A percentile compares a stretch with the other conserved stretches of the same genome.
Evolutionary conservation across 164 flowering plant genomes (phyloP).

Genomic region (Vitis riparia): DNA sequence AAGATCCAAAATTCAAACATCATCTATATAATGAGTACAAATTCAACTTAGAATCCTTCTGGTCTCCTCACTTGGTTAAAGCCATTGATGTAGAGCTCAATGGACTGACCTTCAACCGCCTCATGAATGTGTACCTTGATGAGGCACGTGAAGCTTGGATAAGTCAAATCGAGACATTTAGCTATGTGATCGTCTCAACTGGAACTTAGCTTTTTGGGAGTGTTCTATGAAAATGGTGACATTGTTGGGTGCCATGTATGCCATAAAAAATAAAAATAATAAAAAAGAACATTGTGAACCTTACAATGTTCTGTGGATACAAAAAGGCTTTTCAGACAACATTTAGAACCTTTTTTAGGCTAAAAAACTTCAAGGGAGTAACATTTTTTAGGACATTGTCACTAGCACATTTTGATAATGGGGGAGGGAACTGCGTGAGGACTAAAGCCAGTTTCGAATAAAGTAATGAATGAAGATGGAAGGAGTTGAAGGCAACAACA

Average conservation of each 20-base stretch:
- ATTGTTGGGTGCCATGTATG: conserved; percentile 40
- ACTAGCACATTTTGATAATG: too few relatives aligned
- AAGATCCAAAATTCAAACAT: conserved; percentile 13
- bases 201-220: conserved; percentile 33
- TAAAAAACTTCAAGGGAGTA: too few relatives aligned
- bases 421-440: too few relatives aligned
- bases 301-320: conserved; percentile 22
- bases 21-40: conserved; percentile 16
- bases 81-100: background rate
- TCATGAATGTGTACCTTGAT: conserved; percentile 23
- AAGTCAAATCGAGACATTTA: conserved; percentile 17
- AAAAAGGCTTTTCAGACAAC: background rate
- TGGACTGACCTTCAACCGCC: background rate
- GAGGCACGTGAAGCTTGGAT: conserved; percentile 28
- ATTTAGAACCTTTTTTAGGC: too few relatives aligned
- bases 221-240: conserved; percentile 19
- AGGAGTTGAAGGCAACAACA: too few relatives aligned
- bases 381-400: too few relatives aligned
- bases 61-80: conserved; percentile 15
- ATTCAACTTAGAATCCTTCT: conserved; percentile 12
- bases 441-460: too few relatives aligned
- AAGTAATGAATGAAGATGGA: too few relatives aligned
- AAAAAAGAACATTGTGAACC: conserved; percentile 13
- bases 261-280: background rate
- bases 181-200: conserved; percentile 33